Percentiles rank a stretch among this genome's conserved stretches.
Evolutionary conservation across 345 rosid genomes (phyloP).

Genomic region (Eucalyptus victrix): DNA sequence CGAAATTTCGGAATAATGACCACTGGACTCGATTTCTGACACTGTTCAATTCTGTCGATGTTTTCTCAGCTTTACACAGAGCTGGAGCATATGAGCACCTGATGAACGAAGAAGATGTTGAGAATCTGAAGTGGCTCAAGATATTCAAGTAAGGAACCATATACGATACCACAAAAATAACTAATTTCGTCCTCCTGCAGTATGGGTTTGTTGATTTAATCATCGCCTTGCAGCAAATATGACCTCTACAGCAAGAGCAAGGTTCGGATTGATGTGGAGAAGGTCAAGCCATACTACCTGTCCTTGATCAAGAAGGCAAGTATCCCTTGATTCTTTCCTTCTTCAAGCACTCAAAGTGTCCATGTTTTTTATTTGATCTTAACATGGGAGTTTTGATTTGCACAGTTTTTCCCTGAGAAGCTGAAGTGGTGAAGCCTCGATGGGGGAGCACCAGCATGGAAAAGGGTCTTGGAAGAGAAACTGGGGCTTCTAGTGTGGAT

Average conservation of each 20-base stretch:
- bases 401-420: slow-evolving; percentile 15
- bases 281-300: slow-evolving; percentile 33
- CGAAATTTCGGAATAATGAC: not conserved
- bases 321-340: not conserved
- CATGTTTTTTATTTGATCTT: not conserved
- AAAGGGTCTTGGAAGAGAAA: not conserved
- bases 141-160: slow-evolving; percentile 18
- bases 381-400: not conserved
- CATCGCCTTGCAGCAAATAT: slow-evolving; percentile 30
- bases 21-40: not conserved
- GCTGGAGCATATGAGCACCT: slow-evolving; percentile 27
- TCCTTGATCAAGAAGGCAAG: slow-evolving; percentile 27
- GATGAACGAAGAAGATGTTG: slow-evolving; percentile 31
- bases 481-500: not conserved
- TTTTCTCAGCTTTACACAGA: slow-evolving; percentile 29
- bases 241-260: slow-evolving; percentile 61
- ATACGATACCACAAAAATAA: not conserved
- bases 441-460: not conserved
- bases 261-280: slow-evolving; percentile 29
- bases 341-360: not conserved
- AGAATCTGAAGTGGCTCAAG: slow-evolving; percentile 35
- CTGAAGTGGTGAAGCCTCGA: slow-evolving; percentile 12
- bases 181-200: not conserved
- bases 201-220: not conserved
- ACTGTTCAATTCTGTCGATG: not conserved